Conservation (phyloP, 306 rosid genomes). For the Cucurbita moschata region DNA sequence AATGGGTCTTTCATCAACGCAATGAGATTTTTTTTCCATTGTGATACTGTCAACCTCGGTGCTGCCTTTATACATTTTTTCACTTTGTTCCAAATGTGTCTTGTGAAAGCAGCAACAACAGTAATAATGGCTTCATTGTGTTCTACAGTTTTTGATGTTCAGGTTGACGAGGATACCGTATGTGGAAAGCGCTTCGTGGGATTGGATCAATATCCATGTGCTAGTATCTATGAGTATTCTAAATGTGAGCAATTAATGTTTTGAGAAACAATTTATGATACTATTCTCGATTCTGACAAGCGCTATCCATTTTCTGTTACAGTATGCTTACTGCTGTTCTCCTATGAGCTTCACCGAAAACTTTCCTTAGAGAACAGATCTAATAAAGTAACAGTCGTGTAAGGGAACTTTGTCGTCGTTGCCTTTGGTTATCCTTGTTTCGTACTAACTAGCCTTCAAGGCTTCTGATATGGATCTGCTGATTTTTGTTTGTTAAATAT, state of each 20-base stretch:
- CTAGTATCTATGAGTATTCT: conserved; percentile 55
- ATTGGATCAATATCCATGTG: conserved; percentile 49
- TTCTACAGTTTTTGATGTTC: conserved; percentile 36
- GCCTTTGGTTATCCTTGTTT: background rate
- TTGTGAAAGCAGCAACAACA: background rate
- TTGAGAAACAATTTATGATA: background rate
- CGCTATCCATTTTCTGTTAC: conserved; percentile 6
- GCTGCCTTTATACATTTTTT: background rate
- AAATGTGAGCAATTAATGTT: conserved; percentile 43
- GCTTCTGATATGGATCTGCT: background rate
- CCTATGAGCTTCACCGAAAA: conserved; percentile 66
- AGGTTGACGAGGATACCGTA: conserved; percentile 51
- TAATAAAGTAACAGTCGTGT: conserved; percentile 45
- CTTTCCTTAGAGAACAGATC: conserved; percentile 40
- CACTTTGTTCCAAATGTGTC: background rate
- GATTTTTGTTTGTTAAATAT: background rate
- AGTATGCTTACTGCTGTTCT: conserved; percentile 63
- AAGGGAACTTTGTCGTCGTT: conserved; percentile 17
- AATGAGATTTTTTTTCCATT: background rate
- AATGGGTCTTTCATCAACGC: background rate
- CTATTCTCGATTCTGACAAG: background rate
- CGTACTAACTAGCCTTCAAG: background rate
- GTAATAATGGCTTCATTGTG: background rate
- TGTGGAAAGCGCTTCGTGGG: conserved; percentile 43
- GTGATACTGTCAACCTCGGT: background rate